Conservation (phyloP, 495 filamentous ascomycete genomes). For the Penicillium chermesinum region DNA sequence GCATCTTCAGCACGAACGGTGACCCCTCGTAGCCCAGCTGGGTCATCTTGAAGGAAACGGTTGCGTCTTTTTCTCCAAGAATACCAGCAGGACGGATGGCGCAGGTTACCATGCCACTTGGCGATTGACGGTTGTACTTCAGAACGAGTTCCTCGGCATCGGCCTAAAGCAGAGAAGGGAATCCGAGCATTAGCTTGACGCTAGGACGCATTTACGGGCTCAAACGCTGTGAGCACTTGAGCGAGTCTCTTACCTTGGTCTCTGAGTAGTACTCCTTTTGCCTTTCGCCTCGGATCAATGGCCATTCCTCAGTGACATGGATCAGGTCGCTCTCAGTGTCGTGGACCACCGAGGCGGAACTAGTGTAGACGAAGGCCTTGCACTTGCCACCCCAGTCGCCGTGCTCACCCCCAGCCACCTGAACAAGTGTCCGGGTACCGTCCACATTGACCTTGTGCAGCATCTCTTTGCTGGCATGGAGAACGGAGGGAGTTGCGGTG, state of each 20-base stretch:
- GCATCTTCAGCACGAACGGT: constrained; percentile 65
- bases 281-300: constrained; percentile 60
- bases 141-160: constrained; percentile 82
- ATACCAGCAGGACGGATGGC: constrained; percentile 86
- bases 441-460: constrained; percentile 82
- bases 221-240: background rate
- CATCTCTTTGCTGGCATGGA: constrained; percentile 43
- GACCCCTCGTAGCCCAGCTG: constrained; percentile 40
- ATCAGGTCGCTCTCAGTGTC: constrained; percentile 75
- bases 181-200: no score
- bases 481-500: constrained; percentile 72
- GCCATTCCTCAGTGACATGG: constrained; percentile 86
- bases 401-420: constrained; percentile 61
- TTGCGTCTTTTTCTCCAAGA: constrained; percentile 83
- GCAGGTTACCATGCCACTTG: constrained; percentile 63
- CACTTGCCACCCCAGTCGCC: constrained; percentile 58
- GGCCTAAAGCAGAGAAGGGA: constrained; percentile 47
- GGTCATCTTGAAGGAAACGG: constrained; percentile 55
- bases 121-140: constrained; percentile 69
- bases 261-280: constrained; percentile 91
- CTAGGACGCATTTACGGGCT: no score
- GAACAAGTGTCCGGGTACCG: constrained; percentile 73
- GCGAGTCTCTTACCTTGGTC: constrained; percentile 82
- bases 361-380: constrained; percentile 93
- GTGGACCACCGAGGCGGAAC: constrained; percentile 80